Percentiles rank a stretch among this genome's conserved stretches.
These are phyloP conservation scores for Chloris gayana DNA, from an alignment of 176 grass and related monocot genomes.

Conservation along the genomic window DNA sequence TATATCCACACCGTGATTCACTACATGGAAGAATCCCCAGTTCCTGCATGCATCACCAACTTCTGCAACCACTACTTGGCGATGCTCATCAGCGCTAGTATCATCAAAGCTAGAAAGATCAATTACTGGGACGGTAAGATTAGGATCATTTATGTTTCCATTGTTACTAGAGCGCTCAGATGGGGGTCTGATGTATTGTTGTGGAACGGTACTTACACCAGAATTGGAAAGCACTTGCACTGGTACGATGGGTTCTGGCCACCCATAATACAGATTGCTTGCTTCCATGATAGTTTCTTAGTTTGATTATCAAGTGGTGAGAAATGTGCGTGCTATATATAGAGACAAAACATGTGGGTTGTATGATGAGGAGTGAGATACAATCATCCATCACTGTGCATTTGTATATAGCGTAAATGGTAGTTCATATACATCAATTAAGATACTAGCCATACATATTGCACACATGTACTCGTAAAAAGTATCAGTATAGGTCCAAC, in stretches of 20 bases:
- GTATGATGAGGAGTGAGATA: not conserved
- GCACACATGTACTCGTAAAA: too few species aligned
- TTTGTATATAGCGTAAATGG: not conserved
- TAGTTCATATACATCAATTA: not conserved
- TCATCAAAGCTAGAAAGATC: constrained; percentile 33
- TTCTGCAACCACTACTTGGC: constrained; percentile 18
- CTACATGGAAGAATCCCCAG: constrained; percentile 85
- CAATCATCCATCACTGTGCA: not conserved
- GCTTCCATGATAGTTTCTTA: constrained; percentile 25
- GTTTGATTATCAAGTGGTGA: not conserved
- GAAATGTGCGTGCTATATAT: constrained; percentile 35
- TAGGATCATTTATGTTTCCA: not conserved
- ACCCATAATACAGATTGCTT: constrained; percentile 21
- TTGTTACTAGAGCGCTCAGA: constrained; percentile 35
- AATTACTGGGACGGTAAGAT: constrained; percentile 54
- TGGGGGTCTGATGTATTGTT: constrained; percentile 58
- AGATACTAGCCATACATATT: too few species aligned
- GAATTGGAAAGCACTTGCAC: constrained; percentile 58
- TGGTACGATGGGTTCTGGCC: constrained; percentile 67
- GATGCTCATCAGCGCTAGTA: constrained; percentile 8
- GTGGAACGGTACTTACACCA: constrained; percentile 39
- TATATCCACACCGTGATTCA: constrained; percentile 57
- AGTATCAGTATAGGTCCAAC: too few species aligned
- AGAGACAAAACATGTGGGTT: not conserved
- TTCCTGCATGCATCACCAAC: constrained; percentile 57